Conservation (phyloP, 805 yeast genomes). For the Schwanniomyces occidentalis region DNA sequence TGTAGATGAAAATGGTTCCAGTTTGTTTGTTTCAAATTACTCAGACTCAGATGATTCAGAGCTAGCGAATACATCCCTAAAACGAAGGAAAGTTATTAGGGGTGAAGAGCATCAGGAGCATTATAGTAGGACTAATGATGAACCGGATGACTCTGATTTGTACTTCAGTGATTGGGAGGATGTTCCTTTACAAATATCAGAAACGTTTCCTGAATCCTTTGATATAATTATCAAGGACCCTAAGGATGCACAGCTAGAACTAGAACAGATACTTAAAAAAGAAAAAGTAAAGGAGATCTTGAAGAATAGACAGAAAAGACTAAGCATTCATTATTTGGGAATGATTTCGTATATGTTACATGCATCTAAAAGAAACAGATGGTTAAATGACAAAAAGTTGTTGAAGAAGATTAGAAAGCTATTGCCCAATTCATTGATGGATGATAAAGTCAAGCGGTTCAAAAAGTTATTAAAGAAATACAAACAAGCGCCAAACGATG, state of each 20-base stretch:
- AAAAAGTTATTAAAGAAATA: constrained; percentile 8
- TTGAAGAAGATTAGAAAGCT: constrained; percentile 22
- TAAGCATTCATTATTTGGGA: constrained; percentile 20
- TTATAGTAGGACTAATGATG: not conserved
- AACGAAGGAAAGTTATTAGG: not conserved
- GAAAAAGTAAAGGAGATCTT: constrained; percentile 4
- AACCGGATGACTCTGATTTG: constrained; percentile 5
- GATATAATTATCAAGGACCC: not conserved
- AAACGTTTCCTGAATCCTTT: constrained; percentile 4
- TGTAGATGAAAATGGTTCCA: not conserved
- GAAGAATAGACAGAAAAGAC: constrained; percentile 8
- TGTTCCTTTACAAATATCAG: constrained; percentile 9
- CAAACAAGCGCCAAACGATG: not conserved
- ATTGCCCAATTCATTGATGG: constrained; percentile 21
- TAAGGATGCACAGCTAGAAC: too few species aligned
- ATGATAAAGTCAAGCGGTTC: constrained; percentile 17
- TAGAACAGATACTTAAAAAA: not conserved
- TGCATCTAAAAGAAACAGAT: constrained; percentile 20
- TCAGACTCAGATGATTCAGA: constrained; percentile 4
- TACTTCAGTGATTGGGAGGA: constrained; percentile 21
- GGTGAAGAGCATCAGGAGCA: not conserved
- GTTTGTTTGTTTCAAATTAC: constrained; percentile 3
- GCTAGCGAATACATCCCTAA: too few species aligned
- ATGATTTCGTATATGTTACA: constrained; percentile 23
- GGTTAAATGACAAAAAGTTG: constrained; percentile 18